Conservation (phyloP, 1,139 yeast species). For the Nematodospora anomalae region DNA sequence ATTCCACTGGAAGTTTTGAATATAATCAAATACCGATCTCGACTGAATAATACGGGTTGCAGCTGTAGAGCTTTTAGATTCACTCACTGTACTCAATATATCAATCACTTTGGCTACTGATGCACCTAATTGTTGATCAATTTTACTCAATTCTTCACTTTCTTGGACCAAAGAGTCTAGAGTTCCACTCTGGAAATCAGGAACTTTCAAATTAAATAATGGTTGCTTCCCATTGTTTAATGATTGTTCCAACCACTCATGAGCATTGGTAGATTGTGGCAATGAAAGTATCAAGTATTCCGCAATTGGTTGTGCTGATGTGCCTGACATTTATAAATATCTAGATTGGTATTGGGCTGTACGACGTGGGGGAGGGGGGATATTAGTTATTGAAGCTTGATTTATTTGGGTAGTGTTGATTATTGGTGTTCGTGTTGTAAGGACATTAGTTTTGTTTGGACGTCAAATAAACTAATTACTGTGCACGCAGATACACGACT, state of each 20-base stretch:
- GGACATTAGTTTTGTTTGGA: no score
- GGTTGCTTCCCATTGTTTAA: conserved; percentile 46
- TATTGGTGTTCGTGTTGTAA: no score
- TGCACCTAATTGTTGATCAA: conserved; percentile 70
- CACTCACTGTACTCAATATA: conserved; percentile 55
- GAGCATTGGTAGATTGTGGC: conserved; percentile 49
- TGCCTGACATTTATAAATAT: background rate
- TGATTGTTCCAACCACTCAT: conserved; percentile 44
- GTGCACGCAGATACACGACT: no score
- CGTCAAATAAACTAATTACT: no score
- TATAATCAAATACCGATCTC: conserved; percentile 55
- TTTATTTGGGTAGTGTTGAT: no score
- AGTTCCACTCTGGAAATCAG: conserved; percentile 93
- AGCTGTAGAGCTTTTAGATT: conserved; percentile 23
- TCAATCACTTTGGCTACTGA: conserved; percentile 78
- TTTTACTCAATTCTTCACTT: conserved; percentile 82
- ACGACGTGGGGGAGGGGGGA: no score
- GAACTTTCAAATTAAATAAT: conserved; percentile 56
- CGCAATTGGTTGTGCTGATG: conserved; percentile 22
- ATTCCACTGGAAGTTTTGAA: conserved; percentile 84
- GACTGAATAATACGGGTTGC: conserved; percentile 41
- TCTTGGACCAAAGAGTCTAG: conserved; percentile 87
- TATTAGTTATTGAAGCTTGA: no score
- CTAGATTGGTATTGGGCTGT: no score
- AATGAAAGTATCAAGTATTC: conserved; percentile 52